Base-by-base conservation (phyloP, 495 filamentous ascomycete genomes). In the Glonium stellatum region DNA sequence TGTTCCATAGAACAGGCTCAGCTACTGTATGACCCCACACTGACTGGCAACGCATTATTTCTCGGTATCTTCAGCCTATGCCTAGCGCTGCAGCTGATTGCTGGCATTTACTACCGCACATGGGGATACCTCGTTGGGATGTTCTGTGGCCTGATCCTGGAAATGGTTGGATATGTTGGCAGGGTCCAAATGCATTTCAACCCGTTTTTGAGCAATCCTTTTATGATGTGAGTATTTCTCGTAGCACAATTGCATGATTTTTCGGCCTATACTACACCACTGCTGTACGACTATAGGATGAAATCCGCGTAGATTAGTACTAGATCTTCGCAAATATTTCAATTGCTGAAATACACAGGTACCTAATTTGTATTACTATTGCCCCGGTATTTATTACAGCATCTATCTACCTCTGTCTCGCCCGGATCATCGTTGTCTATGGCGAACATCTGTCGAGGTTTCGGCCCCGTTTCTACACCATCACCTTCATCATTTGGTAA, bases 11-110 rank as follows among this genome's bases (percentile, higher is more conserved):
- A 65, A 9, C 58, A 56, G 35, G 74, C 69, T 15, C 68, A 71
- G 39, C 60, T 76, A 57, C 41, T 66, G 37, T 78, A 78, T 54
- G 56, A 62, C 34, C 75, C 75, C 5, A 69, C 64, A 31, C 35
- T 78, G 8, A 39, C 57, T 10, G 75, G 67, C 39, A 78, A 78
- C 56, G 48, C 63, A 22, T 35, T 75, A 39, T 74, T 60, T 58
- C 10, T 74, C n/a, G 67, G 64, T 23, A 41, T 74, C 31, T 76
- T 73, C 57, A 68, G 53, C 11, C 21, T 72, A 39, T 31, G 67
- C 10, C 53, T 77, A 18, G 22, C 67, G 9, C 54, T 49, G 9
- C 75, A 77, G 47, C 36, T 72, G 19, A 52, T 49, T 27, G 54
- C 70, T 15, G 70, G 70, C 10, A 58, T 69, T 11, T 31, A 61